Conservation (phyloP, 192 early-diverging fungal species). For the Coemansia aciculifera region DNA sequence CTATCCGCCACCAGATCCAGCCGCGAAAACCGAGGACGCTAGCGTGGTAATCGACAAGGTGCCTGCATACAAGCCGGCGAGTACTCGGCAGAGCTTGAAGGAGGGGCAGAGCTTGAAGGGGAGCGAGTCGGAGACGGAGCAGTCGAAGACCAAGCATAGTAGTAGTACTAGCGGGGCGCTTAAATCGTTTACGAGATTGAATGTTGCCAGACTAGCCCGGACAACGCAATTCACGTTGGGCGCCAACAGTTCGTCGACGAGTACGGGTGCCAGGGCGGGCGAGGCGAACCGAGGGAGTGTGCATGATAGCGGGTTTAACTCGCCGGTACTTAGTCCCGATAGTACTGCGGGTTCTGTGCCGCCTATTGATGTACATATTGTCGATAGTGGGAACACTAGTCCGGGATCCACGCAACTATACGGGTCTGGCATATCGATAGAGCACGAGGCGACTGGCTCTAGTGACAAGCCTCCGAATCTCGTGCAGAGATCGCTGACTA, state of each 20-base stretch:
- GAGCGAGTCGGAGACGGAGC: background rate
- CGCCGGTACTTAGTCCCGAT: background rate
- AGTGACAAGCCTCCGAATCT: background rate
- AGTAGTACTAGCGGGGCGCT: conserved; percentile 16
- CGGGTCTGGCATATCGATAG: background rate
- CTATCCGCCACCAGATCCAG: conserved; percentile 37
- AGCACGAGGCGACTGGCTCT: background rate
- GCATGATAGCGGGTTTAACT: conserved; percentile 19
- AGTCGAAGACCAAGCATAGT: background rate
- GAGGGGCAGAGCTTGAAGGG: background rate
- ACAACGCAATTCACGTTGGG: conserved; percentile 12
- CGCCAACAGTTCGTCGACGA: conserved; percentile 3
- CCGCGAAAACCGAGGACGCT: background rate
- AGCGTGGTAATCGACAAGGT: background rate
- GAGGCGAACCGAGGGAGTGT: background rate
- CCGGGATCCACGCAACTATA: background rate
- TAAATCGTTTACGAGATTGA: conserved; percentile 25
- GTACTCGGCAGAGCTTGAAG: background rate
- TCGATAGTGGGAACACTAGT: conserved; percentile 17
- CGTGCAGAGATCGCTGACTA: background rate
- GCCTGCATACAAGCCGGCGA: background rate
- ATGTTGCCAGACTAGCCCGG: conserved; percentile 24
- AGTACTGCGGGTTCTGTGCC: background rate
- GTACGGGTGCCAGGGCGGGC: background rate
- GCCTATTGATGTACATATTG: conserved; percentile 12